Evolutionary conservation across 108 stramenopile genomes (phyloP), one percentile per base, ranked within the genome.

Genomic region (Mayamaea pseudoterrestris): DNA sequence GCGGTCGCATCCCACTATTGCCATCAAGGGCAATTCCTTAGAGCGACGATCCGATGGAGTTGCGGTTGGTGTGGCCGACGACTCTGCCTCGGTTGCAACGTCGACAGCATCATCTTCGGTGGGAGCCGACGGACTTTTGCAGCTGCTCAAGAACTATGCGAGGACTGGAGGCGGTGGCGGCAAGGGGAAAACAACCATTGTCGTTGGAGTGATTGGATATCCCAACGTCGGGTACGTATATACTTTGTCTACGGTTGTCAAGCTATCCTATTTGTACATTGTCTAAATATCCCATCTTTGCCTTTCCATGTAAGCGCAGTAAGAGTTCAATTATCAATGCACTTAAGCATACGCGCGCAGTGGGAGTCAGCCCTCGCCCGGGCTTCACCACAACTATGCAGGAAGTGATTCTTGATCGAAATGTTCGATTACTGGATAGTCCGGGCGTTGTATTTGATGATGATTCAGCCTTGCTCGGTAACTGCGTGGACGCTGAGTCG

Each of bases 361-460:
- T 94, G 8, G 94, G 96, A 1, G 97, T 98, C 12, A 93, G 91
- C 45, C 73, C 96, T 20, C 72, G 89, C 12, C 92, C 99, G 4
- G 99, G 99, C 17, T 93, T 86, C 62, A 99, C 99, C 5, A 95
- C 86, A 28, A 53, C 85, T 14, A 73, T 96, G 87, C 95, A 95
- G 60, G 95, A 97, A 66, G 93, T 99, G 34, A 78, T 87, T 8
- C 61, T 99, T 48, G 99, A 99, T 57, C 80, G 88, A 51, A 82
- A 90, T 45, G 78, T 98, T 35, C 88, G 83, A 32, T 74, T 99
- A 3, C 55, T 99, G 52, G 99, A 99, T 64, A 93, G 86, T 51
- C 99, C 99, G 30, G 99, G 99, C 26, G 94, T 99, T 7, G 93
- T 98, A 4, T 98, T 98, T 59, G 83, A 87, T 44, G 81, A 86